Percentiles rank a stretch among this genome's conserved stretches.
These are phyloP conservation scores for Saururus chinensis DNA, from an alignment of 164 flowering plant genomes.

Conservation along the genomic window DNA sequence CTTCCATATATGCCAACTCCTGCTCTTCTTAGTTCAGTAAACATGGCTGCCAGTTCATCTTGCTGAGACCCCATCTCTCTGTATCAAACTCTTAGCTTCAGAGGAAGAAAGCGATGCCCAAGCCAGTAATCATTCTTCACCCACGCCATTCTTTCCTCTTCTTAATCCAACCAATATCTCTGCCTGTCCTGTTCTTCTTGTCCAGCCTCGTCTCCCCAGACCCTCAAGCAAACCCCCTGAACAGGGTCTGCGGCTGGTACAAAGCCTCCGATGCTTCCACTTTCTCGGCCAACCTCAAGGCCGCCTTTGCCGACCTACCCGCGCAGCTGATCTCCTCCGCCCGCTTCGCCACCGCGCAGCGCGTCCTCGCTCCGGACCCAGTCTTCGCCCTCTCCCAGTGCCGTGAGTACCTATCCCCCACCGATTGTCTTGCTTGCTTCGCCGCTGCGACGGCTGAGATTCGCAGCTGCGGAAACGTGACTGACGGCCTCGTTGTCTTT, in stretches of 20 bases:
- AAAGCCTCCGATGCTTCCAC: conserved; percentile 5
- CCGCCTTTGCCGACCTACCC: conserved; percentile 7
- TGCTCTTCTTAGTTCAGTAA: too few species aligned
- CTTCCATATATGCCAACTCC: too few species aligned
- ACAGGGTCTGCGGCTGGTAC: conserved; percentile 14
- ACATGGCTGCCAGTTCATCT: too few species aligned
- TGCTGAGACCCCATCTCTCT: too few species aligned
- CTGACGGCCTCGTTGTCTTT: conserved; percentile 33
- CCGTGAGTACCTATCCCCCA: conserved; percentile 25
- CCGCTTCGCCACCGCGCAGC: conserved; percentile 30
- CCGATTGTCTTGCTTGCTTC: conserved; percentile 35
- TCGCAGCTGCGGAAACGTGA: conserved; percentile 29
- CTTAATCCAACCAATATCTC: neutral
- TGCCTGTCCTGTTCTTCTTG: neutral
- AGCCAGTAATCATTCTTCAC: too few species aligned
- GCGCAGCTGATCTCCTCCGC: neutral
- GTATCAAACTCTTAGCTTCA: too few species aligned
- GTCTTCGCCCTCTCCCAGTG: conserved; percentile 40
- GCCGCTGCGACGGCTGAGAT: conserved; percentile 18
- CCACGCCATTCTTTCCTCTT: too few species aligned
- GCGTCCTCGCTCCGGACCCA: conserved; percentile 15
- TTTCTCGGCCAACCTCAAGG: conserved; percentile 8
- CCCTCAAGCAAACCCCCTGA: conserved; percentile 14
- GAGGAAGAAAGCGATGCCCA: too few species aligned
- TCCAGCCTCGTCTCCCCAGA: neutral